A percentile compares a stretch with the other conserved stretches of the same genome.
phyloP scores from a whole-genome alignment of 1,284 basidiomycete genomes.

The Puccinia triticina region DNA sequence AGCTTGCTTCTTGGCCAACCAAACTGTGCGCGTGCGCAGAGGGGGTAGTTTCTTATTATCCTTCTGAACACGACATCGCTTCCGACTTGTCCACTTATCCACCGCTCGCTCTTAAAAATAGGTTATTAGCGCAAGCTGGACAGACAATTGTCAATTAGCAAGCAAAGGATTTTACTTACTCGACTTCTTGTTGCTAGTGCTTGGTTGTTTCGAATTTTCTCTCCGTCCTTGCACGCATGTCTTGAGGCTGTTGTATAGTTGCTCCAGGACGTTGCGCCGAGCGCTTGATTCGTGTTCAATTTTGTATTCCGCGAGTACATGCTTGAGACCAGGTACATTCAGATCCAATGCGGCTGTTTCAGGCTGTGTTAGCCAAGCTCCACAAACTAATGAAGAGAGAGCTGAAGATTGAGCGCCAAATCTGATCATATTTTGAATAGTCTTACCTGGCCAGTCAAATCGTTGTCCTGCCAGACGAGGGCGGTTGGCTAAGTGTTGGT shows the following conservation, averaged over 20 bases:
- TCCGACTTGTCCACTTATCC: background rate
- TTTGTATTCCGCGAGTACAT: background rate
- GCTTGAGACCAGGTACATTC: background rate
- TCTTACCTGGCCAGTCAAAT: conserved; percentile 16
- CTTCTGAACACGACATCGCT: background rate
- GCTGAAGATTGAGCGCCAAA: too few species aligned
- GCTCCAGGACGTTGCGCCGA: background rate
- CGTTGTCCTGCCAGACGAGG: background rate
- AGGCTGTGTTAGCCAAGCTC: background rate
- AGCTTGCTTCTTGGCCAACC: background rate
- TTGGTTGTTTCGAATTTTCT: background rate
- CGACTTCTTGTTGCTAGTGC: background rate
- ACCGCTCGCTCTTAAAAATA: too few species aligned
- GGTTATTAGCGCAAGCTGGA: background rate
- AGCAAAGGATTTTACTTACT: background rate
- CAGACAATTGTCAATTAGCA: background rate
- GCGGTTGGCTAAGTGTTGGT: background rate
- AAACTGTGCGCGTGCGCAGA: background rate
- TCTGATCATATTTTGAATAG: background rate
- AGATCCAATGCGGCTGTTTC: background rate
- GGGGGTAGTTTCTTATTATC: background rate
- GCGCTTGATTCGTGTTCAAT: background rate
- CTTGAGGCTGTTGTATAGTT: background rate
- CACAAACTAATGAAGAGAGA: too few species aligned
- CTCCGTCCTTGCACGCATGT: background rate